phyloP scores from a whole-genome alignment of 2,329 filamentous ascomycete species.

The Ascocoryne sarcoides region DNA sequence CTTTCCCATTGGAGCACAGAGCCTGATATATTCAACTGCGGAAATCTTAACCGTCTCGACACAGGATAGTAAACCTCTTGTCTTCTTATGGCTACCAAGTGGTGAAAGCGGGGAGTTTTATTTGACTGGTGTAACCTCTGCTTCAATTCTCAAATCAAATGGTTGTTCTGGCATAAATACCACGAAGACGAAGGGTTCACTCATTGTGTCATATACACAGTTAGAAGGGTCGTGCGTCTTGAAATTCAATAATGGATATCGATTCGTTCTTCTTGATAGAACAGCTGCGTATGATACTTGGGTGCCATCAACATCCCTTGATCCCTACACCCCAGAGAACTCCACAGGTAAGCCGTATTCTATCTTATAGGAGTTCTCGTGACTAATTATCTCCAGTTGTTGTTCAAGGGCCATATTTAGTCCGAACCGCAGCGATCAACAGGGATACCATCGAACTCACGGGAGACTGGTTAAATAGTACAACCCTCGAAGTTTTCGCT shows the following conservation, averaged over 20 bases:
- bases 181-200: constrained; percentile 31
- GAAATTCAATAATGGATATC: constrained; percentile 37
- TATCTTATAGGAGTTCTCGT: no score
- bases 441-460: constrained; percentile 33
- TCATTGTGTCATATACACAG: constrained; percentile 42
- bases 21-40: constrained; percentile 45
- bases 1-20: constrained; percentile 44
- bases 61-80: constrained; percentile 37
- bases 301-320: constrained; percentile 40
- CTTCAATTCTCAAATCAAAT: constrained; percentile 38
- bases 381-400: constrained; percentile 35
- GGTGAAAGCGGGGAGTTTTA: constrained; percentile 47
- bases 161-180: constrained; percentile 36
- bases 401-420: constrained; percentile 43
- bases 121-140: constrained; percentile 42
- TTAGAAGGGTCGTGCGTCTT: constrained; percentile 39
- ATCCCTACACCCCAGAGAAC: constrained; percentile 27
- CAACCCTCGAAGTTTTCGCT: constrained; percentile 39
- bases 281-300: constrained; percentile 47
- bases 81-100: constrained; percentile 45
- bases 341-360: constrained; percentile 14
- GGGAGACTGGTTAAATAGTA: constrained; percentile 37
- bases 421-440: constrained; percentile 35
- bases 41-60: constrained; percentile 44
- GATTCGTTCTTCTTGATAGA: constrained; percentile 45